phyloP scores from a whole-genome alignment of 2,329 filamentous ascomycete species.

The Cordyceps javanica region DNA sequence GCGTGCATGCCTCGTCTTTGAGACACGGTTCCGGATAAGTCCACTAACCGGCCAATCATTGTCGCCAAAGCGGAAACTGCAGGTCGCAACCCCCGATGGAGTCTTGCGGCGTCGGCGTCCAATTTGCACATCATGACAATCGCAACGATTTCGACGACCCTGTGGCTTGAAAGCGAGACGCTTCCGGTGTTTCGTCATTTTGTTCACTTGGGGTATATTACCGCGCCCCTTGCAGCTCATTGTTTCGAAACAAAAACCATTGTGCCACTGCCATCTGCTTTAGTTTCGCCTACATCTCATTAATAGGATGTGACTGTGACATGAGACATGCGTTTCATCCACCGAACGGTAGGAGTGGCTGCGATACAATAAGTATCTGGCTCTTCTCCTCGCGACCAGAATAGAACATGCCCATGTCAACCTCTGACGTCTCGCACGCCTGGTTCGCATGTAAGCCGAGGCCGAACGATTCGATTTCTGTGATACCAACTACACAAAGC shows the following conservation, averaged over 20 bases:
- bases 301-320: not conserved
- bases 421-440: not conserved
- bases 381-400: not conserved
- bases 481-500: not conserved
- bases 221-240: not conserved
- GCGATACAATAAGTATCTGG: not conserved
- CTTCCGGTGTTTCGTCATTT: too few relatives aligned
- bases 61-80: too few relatives aligned
- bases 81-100: too few relatives aligned
- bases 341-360: not conserved
- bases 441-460: not conserved
- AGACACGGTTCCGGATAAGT: not conserved
- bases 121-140: too few relatives aligned
- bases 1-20: slow-evolving; percentile 3
- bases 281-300: not conserved
- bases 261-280: not conserved
- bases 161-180: too few relatives aligned
- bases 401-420: not conserved
- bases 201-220: too few relatives aligned
- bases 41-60: not conserved
- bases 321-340: slow-evolving; percentile 3
- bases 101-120: too few relatives aligned
- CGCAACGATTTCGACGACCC: too few relatives aligned
- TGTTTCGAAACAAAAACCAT: not conserved
- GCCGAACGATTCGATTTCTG: not conserved